A percentile compares a stretch with the other conserved stretches of the same genome.
Evolutionary conservation across 805 yeast species (phyloP).

Genomic region (Myxozyma lipomycoides): DNA sequence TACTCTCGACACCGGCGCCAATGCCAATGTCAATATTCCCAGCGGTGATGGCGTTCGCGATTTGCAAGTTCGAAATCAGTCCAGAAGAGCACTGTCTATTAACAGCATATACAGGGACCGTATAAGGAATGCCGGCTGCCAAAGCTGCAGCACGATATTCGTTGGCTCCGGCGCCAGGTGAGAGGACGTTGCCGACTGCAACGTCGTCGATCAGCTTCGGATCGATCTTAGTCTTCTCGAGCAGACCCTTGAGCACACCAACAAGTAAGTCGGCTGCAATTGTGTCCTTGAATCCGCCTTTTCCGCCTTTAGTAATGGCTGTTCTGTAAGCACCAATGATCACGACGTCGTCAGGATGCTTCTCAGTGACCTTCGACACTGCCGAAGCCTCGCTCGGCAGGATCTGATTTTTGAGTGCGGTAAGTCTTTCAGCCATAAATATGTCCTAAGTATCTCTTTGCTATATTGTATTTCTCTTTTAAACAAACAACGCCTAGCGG

Average conservation of each 20-base stretch:
- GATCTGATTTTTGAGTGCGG: conserved; percentile 24
- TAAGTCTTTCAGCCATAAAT: conserved; percentile 17
- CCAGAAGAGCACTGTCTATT: conserved; percentile 97
- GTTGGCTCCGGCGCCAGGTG: conserved; percentile 89
- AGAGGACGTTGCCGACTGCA: conserved; percentile 85
- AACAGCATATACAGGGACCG: conserved; percentile 72
- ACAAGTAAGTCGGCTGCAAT: conserved; percentile 73
- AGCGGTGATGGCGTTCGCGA: conserved; percentile 78
- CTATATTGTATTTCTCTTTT: too few species aligned
- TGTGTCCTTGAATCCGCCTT: conserved; percentile 79
- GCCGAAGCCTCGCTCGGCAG: conserved; percentile 29
- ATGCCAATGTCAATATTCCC: conserved; percentile 92
- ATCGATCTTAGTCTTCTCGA: conserved; percentile 51
- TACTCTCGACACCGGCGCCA: conserved; percentile 91
- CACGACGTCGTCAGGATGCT: conserved; percentile 84
- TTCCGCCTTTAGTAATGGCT: conserved; percentile 81
- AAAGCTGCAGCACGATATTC: conserved; percentile 90
- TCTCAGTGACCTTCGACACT: conserved; percentile 42
- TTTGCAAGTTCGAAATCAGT: conserved; percentile 80
- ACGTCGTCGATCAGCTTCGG: conserved; percentile 72
- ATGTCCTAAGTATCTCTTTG: too few species aligned
- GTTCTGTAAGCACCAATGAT: conserved; percentile 88
- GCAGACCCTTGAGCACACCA: conserved; percentile 58
- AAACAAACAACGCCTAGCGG: too few species aligned
- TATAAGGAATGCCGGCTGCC: conserved; percentile 84